phyloP scores from a whole-genome alignment of 257 asterid genomes.

The Fraxinus cuspidata region DNA sequence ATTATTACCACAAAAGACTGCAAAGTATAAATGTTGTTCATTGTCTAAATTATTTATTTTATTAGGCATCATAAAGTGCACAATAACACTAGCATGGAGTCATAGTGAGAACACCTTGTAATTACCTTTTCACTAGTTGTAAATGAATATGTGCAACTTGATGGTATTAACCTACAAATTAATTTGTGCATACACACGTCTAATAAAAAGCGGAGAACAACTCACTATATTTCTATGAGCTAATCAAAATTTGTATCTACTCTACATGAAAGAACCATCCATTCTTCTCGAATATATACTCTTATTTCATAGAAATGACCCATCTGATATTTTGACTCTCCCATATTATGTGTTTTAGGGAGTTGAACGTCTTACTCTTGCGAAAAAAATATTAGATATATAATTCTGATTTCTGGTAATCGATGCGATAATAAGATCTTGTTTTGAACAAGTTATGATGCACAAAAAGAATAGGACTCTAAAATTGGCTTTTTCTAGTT shows the following conservation, averaged over 20 bases:
- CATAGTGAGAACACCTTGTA: slow-evolving; percentile 31
- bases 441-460: neutral
- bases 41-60: neutral
- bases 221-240: no score
- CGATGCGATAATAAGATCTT: neutral
- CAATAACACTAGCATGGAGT: slow-evolving; percentile 20
- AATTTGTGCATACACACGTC: neutral
- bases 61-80: neutral
- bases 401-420: no score
- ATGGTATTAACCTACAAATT: neutral
- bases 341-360: no score
- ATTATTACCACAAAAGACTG: neutral
- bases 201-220: no score
- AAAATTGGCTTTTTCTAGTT: neutral
- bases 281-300: no score
- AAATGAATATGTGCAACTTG: neutral
- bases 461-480: neutral
- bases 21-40: neutral
- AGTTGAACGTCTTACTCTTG: no score
- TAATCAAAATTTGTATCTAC: no score
- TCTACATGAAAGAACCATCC: no score
- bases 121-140: neutral
- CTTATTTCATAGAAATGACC: no score
- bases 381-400: no score
- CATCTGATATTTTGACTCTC: no score